Conservation (phyloP, 2,329 filamentous ascomycete species). For the Cordyceps cateniannulata region DNA sequence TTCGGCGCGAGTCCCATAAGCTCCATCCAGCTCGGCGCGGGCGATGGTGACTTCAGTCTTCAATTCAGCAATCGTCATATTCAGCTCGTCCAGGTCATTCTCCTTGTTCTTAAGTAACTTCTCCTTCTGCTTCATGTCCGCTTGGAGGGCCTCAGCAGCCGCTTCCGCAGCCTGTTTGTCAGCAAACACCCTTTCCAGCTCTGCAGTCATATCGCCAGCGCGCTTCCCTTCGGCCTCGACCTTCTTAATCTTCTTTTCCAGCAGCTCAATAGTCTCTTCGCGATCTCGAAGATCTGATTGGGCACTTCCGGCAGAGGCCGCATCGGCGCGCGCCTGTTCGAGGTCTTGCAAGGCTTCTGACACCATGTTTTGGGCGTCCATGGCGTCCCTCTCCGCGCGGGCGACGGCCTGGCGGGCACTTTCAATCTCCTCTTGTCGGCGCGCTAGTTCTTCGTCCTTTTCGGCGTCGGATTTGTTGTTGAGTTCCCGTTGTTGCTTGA, state of each 20-base stretch:
- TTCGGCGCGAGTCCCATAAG: constrained; percentile 53
- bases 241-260: constrained; percentile 35
- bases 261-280: constrained; percentile 34
- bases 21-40: constrained; percentile 55
- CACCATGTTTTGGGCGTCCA: constrained; percentile 41
- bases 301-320: constrained; percentile 18
- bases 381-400: constrained; percentile 32
- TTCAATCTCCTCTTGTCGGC: constrained; percentile 51
- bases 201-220: constrained; percentile 20
- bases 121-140: constrained; percentile 28
- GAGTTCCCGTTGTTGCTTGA: constrained; percentile 90
- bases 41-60: constrained; percentile 57
- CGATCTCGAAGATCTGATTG: constrained; percentile 35
- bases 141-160: constrained; percentile 15
- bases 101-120: constrained; percentile 43
- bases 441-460: constrained; percentile 57
- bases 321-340: constrained; percentile 28
- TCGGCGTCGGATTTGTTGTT: constrained; percentile 79
- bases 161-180: constrained; percentile 15
- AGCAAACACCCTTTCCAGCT: constrained; percentile 24
- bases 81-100: constrained; percentile 43
- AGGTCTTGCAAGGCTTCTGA: constrained; percentile 42
- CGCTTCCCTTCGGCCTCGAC: constrained; percentile 26
- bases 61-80: constrained; percentile 48
- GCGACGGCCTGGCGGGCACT: constrained; percentile 30